These are phyloP conservation scores for Mrakia frigida DNA, from an alignment of 768 basidiomycete species.

Conservation along the genomic window DNA sequence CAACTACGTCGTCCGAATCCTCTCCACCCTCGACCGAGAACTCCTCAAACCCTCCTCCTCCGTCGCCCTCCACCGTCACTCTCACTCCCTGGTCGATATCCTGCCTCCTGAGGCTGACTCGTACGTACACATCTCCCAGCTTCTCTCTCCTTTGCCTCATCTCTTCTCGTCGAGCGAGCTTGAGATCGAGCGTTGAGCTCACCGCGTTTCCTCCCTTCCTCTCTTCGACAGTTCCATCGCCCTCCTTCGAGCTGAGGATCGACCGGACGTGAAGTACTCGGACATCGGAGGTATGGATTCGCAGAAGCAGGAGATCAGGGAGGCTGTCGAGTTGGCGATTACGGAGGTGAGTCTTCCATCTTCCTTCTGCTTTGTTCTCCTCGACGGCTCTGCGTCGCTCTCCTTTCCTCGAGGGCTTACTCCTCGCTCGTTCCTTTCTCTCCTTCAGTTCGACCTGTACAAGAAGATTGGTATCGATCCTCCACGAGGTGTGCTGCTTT, in stretches of 20 bases:
- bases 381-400: background rate
- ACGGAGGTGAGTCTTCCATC: constrained; percentile 39
- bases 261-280: constrained; percentile 84
- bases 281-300: constrained; percentile 96
- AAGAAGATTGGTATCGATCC: constrained; percentile 99
- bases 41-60: constrained; percentile 94
- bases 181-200: background rate
- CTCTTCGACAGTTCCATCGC: constrained; percentile 57
- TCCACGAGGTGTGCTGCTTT: constrained; percentile 90
- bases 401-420: background rate
- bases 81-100: constrained; percentile 96
- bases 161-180: background rate
- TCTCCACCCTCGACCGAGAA: constrained; percentile 94
- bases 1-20: constrained; percentile 95
- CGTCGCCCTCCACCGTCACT: constrained; percentile 97
- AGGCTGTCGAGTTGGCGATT: constrained; percentile 90
- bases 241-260: constrained; percentile 90
- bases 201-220: background rate
- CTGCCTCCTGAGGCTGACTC: constrained; percentile 98
- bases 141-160: background rate
- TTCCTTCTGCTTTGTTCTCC: background rate
- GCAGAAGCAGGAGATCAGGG: constrained; percentile 98
- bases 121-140: background rate
- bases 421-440: background rate
- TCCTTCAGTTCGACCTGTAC: constrained; percentile 82